Base-by-base conservation (phyloP, 73 alveolate species). In the Durusdinium trenchii region DNA sequence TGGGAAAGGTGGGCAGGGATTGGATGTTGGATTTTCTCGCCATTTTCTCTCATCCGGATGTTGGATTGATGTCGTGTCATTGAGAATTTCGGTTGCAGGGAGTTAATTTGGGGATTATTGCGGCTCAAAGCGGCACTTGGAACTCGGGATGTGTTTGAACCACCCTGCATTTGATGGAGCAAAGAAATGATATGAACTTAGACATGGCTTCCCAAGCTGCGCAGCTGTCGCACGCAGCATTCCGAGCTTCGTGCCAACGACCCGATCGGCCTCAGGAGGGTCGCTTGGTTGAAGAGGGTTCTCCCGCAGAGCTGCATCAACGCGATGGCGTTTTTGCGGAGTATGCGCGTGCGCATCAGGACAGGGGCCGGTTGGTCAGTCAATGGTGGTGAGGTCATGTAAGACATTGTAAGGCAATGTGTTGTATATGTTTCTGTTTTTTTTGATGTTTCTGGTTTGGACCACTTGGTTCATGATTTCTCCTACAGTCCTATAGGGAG, bases 301-400 rank as follows among this genome's bases (percentile, higher is more conserved):
- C 98, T 5, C 98, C 98, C 0, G 71, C 98, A 2, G 98, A 45
- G 60, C 89, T 91, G 54, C 86, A 43, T 48, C 45, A 57, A 46
- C 42, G 30, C n/a, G 78, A 69, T 32, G 98, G 98, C 79, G 50
- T 91, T 40, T 91, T 91, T 47, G 98, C 98, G 10, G 98, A 91
- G 89, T 91, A 91, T 48, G 98, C 98, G 36, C 87, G 89, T 14
- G 98, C 98, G 60, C 98, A 69, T n/a, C 98, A 90, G 61, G 96
- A n/a, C n/a, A n/a, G n/a, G n/a, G n/a, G n/a, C n/a, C n/a, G 64
- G 64, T 20, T 54, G 64, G 20, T 54, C 64, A 54, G 64, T 54
- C 64, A 54, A 20, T 54, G 64, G 28, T 54, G 28, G 28, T 12
- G 9, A 9, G 64, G n/a, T n/a, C n/a, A n/a, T n/a, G n/a, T n/a